phyloP scores from a whole-genome alignment of 306 rosid species.

The Medicago truncatula region MtrunA17r5.0-ANR NC_053043.1:32524501-32525000 shows the following conservation, averaged over 20 bases:
- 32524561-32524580: slow-evolving; percentile 33
- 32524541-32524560: slow-evolving; percentile 20
- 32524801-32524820: slow-evolving; percentile 82
- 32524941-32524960: background rate
- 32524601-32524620: background rate
- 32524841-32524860: slow-evolving; percentile 98
- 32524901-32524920: slow-evolving; percentile 29
- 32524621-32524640: slow-evolving; percentile 5
- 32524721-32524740: too few species aligned
- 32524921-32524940: slow-evolving; percentile 9
- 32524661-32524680: background rate
- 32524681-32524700: background rate
- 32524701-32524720: background rate
- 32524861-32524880: slow-evolving; percentile 90
- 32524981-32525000: slow-evolving; percentile 17
- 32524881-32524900: slow-evolving; percentile 40
- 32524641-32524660: slow-evolving; percentile 7
- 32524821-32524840: slow-evolving; percentile 94
- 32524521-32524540: slow-evolving; percentile 90
- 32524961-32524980: slow-evolving; percentile 8
- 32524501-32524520: slow-evolving; percentile 96
- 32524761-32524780: background rate
- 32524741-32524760: background rate
- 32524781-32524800: slow-evolving; percentile 21
- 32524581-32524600: background rate